A percentile compares a stretch with the other conserved stretches of the same genome.
Evolutionary conservation across 495 filamentous ascomycete species (phyloP).

Genomic region (Trichoderma parareesei): DNA sequence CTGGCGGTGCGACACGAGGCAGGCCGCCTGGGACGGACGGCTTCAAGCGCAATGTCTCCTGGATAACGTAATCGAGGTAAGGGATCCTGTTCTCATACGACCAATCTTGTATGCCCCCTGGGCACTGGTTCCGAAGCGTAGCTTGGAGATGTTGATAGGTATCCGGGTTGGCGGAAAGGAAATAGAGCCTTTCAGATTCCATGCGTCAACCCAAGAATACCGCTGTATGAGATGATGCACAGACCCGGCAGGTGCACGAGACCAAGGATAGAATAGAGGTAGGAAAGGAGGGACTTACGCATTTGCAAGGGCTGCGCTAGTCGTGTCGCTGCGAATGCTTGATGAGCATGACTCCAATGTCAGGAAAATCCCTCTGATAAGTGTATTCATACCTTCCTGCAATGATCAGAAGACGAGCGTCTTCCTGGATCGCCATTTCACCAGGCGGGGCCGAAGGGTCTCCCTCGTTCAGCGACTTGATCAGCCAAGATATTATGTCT

Average conservation of each 20-base stretch:
- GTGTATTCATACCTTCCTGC: constrained; percentile 15
- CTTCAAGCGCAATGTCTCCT: constrained; percentile 45
- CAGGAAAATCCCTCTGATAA: background rate
- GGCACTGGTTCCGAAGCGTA: constrained; percentile 13
- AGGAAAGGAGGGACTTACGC: background rate
- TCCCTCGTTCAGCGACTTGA: constrained; percentile 18
- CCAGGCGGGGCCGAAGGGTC: constrained; percentile 18
- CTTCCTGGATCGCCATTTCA: constrained; percentile 13
- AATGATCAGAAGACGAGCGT: constrained; percentile 17
- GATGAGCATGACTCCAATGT: background rate
- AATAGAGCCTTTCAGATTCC: constrained; percentile 14
- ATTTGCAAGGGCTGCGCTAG: constrained; percentile 10
- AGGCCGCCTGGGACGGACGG: constrained; percentile 30
- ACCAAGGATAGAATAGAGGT: background rate
- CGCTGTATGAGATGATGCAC: background rate
- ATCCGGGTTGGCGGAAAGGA: constrained; percentile 14
- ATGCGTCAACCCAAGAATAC: background rate
- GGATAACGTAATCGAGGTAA: constrained; percentile 42
- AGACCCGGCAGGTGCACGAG: background rate
- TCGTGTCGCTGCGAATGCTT: constrained; percentile 17
- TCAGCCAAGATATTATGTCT: constrained; percentile 21
- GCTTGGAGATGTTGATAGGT: constrained; percentile 18
- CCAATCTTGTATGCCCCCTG: constrained; percentile 17
- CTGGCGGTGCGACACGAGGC: constrained; percentile 32
- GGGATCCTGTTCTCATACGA: constrained; percentile 18